phyloP scores from a whole-genome alignment of 352 stramenopile species.

The Saprolegnia diclina region DNA sequence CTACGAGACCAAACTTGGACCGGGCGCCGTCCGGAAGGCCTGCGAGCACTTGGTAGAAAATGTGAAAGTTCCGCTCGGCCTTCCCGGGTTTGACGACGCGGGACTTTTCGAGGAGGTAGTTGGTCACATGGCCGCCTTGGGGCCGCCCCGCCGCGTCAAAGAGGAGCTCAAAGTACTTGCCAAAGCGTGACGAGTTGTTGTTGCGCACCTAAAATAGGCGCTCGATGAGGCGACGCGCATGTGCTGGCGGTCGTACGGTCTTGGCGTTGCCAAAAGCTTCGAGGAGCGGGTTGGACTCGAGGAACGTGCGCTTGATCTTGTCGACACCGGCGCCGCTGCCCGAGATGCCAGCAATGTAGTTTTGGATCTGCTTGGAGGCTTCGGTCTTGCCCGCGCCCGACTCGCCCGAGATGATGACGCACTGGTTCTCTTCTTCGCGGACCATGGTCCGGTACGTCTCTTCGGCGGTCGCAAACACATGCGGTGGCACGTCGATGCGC shows the following conservation, averaged over 20 bases:
- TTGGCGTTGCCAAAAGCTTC: conserved; percentile 96
- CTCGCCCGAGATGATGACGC: conserved; percentile 86
- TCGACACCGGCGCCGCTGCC: conserved; percentile 72
- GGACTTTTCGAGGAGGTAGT: conserved; percentile 91
- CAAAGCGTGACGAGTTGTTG: conserved; percentile 93
- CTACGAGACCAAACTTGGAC: conserved; percentile 56
- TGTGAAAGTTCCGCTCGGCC: conserved; percentile 92
- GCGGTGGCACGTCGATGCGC: conserved; percentile 76
- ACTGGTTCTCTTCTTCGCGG: conserved; percentile 85
- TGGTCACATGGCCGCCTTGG: conserved; percentile 86
- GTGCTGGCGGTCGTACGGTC: conserved; percentile 37
- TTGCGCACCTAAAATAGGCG: conserved; percentile 60
- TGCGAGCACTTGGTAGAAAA: conserved; percentile 91
- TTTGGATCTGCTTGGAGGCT: conserved; percentile 86
- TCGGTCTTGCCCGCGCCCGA: conserved; percentile 83
- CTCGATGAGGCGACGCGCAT: background rate
- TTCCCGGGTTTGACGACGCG: conserved; percentile 79
- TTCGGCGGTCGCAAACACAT: conserved; percentile 83
- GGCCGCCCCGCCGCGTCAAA: conserved; percentile 83
- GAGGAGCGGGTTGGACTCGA: conserved; percentile 93
- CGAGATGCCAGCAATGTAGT: conserved; percentile 82
- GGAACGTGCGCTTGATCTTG: conserved; percentile 85
- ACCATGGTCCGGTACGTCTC: conserved; percentile 85
- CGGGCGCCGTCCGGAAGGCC: conserved; percentile 53
- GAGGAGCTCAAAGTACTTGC: conserved; percentile 93